phyloP scores from a whole-genome alignment of 2,329 filamentous ascomycete species.

The Calonectria crousiana region DNA sequence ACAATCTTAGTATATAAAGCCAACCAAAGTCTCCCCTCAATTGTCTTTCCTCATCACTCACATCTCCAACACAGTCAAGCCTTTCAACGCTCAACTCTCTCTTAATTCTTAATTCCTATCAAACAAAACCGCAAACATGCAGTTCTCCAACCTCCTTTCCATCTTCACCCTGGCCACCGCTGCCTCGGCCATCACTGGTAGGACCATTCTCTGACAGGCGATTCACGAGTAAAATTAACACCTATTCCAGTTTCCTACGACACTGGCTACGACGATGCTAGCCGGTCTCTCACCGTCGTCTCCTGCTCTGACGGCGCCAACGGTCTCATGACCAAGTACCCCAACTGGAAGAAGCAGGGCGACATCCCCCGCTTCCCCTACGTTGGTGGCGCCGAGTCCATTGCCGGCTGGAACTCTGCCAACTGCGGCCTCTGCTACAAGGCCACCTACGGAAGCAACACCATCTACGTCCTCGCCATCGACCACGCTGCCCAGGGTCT shows the following conservation, averaged over 20 bases:
- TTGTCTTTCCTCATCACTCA: not conserved
- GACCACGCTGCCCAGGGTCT: slow-evolving; percentile 64
- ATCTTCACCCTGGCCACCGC: slow-evolving; percentile 54
- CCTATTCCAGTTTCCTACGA: slow-evolving; percentile 75
- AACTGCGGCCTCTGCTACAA: slow-evolving; percentile 71
- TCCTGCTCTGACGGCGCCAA: slow-evolving; percentile 77
- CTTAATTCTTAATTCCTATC: slow-evolving; percentile 24
- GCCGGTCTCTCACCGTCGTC: slow-evolving; percentile 67
- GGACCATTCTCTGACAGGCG: not conserved
- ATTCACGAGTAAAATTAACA: slow-evolving; percentile 23
- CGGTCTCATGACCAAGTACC: slow-evolving; percentile 71
- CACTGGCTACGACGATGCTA: slow-evolving; percentile 73
- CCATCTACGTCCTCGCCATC: slow-evolving; percentile 67
- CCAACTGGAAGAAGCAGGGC: slow-evolving; percentile 69
- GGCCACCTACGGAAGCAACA: slow-evolving; percentile 63
- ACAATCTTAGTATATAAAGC: not conserved
- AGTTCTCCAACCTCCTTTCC: slow-evolving; percentile 55
- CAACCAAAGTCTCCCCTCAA: not conserved
- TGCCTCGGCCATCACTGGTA: slow-evolving; percentile 52
- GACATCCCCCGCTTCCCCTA: slow-evolving; percentile 64
- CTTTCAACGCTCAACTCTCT: slow-evolving; percentile 10
- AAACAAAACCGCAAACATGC: slow-evolving; percentile 53
- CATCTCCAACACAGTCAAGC: slow-evolving; percentile 11
- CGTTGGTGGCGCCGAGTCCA: slow-evolving; percentile 65
- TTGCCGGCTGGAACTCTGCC: slow-evolving; percentile 68